phyloP scores from a whole-genome alignment of 108 stramenopile genomes.

The Nannochloropsis salina region DNA sequence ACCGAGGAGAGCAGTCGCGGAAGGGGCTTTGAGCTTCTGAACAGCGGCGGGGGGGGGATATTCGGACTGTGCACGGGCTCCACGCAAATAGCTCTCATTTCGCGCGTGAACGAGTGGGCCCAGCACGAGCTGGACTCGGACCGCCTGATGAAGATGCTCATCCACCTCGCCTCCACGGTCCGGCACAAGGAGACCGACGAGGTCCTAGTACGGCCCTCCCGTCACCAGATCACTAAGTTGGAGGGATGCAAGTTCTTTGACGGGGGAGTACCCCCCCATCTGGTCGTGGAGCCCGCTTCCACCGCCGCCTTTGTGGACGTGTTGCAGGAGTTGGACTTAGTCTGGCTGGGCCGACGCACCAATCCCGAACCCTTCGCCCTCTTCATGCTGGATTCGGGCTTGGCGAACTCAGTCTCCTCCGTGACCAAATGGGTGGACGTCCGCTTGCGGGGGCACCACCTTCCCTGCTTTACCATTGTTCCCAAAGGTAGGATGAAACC shows the following conservation, averaged over 20 bases:
- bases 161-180: background rate
- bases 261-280: background rate
- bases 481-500: background rate
- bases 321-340: conserved; percentile 13
- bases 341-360: background rate
- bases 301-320: background rate
- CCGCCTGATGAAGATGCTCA: conserved; percentile 12
- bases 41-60: background rate
- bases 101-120: conserved; percentile 4
- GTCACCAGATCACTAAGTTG: background rate
- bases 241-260: conserved; percentile 5
- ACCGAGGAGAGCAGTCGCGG: background rate
- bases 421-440: background rate
- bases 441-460: background rate
- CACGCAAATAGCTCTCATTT: background rate
- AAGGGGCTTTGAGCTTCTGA: background rate
- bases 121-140: conserved; percentile 14
- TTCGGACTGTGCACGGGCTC: background rate
- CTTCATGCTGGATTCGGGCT: background rate
- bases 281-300: conserved; percentile 1
- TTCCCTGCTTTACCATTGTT: background rate
- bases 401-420: background rate
- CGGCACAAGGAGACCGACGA: background rate
- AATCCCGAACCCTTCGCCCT: background rate
- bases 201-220: background rate